Evolutionary conservation across 2,329 filamentous ascomycete species (phyloP), one percentile per base, ranked within the genome.

Genomic region (Pseudocercospora fijiensis): DNA sequence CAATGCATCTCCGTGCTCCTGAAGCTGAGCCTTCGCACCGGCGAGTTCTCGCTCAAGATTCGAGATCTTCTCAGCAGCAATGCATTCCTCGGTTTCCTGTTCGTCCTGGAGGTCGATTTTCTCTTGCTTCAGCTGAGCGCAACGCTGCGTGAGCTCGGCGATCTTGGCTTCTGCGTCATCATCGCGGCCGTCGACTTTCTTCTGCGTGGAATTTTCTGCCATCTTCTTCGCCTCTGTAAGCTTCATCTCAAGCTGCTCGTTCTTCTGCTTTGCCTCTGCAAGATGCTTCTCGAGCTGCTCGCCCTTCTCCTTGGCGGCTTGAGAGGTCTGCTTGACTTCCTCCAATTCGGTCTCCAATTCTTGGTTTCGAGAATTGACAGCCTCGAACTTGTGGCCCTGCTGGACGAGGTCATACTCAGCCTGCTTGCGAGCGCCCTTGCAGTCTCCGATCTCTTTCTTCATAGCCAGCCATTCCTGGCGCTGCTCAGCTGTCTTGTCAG

Each of bases 361-460:
- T 16, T n/a, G 4, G 28, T 56, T 33, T 0, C 24, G 24, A 13
- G 22, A 20, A 2, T 47, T 43, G 13, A 18, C 18, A 5, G 33
- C 22, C 2, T 20, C 20, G 3, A 58, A 37, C 56, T 58, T 33
- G 37, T 26, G n/a, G 11, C 28, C 33, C 8, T 27, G 41, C 11
- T 47, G 56, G 5, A 30, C n/a, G 37, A 58, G 20, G 2, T 58
- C 56, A 10, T 37, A 37, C 28, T 56, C 53, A 10, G 53, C 53
- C 30, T 24, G 53, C 9, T 18, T 56, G 6, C 53, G 53, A 13
- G 53, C 53, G 10, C 18, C 53, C 27, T 56, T 56, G 53, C 28
- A 56, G 53, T 41, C 53, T 8, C 53, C 22, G n/a, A 56, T 10
- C n/a, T 58, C 41, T 37, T 47, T 47, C 56, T 58, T 47, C 33